Percentiles rank a stretch among this genome's conserved stretches.
These are phyloP conservation scores for Vigna angularis DNA, from an alignment of 306 rosid species.

Conservation along the genomic window DNA sequence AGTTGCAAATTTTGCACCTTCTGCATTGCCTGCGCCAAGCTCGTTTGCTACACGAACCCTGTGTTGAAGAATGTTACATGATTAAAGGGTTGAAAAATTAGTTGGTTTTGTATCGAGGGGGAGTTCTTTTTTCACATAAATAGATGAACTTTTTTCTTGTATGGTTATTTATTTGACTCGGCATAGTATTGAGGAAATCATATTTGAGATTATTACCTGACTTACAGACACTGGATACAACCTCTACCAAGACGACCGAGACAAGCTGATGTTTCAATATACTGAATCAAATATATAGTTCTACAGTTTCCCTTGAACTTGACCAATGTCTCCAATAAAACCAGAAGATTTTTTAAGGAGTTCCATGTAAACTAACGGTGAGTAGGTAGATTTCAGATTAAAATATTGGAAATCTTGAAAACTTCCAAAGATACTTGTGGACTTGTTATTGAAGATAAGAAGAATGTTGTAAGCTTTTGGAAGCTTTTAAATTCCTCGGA, in stretches of 20 bases:
- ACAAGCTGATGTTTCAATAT: neutral
- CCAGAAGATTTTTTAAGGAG: neutral
- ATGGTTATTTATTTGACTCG: neutral
- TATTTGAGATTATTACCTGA: conserved; percentile 12
- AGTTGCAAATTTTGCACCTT: conserved; percentile 74
- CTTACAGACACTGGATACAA: neutral
- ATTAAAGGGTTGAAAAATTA: neutral
- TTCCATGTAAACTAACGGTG: conserved; percentile 3
- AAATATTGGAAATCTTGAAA: neutral
- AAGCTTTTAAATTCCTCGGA: neutral
- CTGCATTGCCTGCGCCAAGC: conserved; percentile 74
- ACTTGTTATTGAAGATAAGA: too few relatives aligned
- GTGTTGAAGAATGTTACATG: conserved; percentile 18
- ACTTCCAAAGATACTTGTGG: too few relatives aligned
- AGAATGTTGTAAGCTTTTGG: too few relatives aligned
- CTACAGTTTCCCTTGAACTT: neutral
- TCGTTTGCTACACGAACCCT: conserved; percentile 79
- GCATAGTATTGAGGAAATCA: neutral
- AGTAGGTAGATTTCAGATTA: neutral
- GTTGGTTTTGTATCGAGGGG: neutral
- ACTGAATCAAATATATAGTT: neutral
- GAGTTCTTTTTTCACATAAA: neutral
- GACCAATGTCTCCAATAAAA: conserved; percentile 7
- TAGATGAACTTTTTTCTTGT: neutral
- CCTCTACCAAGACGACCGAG: neutral